phyloP scores from a whole-genome alignment of 495 filamentous ascomycete genomes.

The Penicillium longicatenatum region DNA sequence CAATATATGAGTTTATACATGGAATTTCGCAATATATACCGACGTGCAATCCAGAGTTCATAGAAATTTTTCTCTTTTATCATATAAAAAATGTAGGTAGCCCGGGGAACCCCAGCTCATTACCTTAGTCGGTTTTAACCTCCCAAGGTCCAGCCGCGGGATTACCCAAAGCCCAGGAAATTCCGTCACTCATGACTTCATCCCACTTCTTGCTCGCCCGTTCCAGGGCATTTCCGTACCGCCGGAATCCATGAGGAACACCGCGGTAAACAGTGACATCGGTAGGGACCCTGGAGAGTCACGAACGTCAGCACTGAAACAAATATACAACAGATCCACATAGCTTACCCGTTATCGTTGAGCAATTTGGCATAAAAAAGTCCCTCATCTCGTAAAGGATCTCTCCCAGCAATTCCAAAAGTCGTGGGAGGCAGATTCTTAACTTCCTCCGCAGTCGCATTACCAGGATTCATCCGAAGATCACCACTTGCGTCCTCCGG shows the following conservation, averaged over 20 bases:
- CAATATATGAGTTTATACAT: neutral
- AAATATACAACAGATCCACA: neutral
- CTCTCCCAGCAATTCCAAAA: slow-evolving; percentile 48
- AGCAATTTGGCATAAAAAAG: slow-evolving; percentile 47
- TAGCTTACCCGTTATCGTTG: slow-evolving; percentile 46
- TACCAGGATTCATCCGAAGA: slow-evolving; percentile 40
- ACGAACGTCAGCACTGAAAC: neutral
- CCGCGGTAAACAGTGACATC: slow-evolving; percentile 46
- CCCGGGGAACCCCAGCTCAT: neutral
- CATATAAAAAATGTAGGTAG: neutral
- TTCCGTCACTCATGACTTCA: slow-evolving; percentile 40
- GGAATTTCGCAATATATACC: neutral
- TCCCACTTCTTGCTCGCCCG: slow-evolving; percentile 43
- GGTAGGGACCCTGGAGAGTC: slow-evolving; percentile 37
- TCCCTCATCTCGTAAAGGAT: slow-evolving; percentile 50
- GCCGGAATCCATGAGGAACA: slow-evolving; percentile 49
- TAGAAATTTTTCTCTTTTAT: neutral
- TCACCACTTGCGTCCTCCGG: slow-evolving; percentile 25
- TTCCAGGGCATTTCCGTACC: slow-evolving; percentile 33
- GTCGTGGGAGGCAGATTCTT: slow-evolving; percentile 42
- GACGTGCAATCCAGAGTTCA: neutral
- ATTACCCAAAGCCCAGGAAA: slow-evolving; percentile 40
- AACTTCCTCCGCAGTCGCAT: slow-evolving; percentile 41
- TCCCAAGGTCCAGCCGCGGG: slow-evolving; percentile 33
- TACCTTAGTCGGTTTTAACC: slow-evolving; percentile 32